Evolutionary conservation across 805 yeast genomes (phyloP).

Genomic region (Alloascoidea africana): DNA sequence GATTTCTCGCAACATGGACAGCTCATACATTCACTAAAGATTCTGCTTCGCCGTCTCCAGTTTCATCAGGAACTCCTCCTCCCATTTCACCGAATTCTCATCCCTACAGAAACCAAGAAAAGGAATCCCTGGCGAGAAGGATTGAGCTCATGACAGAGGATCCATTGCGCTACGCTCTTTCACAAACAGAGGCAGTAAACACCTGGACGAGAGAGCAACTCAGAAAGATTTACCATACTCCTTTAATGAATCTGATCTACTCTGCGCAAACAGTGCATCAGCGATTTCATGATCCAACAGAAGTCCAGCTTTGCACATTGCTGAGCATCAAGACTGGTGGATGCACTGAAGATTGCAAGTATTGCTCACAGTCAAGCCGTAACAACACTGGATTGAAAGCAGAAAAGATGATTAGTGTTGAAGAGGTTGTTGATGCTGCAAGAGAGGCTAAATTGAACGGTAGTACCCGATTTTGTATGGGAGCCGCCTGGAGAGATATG

Average conservation of each 20-base stretch:
- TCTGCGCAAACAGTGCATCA: constrained; percentile 54
- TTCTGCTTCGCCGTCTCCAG: neutral
- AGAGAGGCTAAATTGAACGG: constrained; percentile 53
- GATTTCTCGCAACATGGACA: constrained; percentile 1
- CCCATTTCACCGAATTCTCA: too few relatives aligned
- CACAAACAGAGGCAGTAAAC: constrained; percentile 17
- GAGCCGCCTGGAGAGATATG: constrained; percentile 87
- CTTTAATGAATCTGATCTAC: constrained; percentile 44
- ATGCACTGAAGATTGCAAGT: constrained; percentile 69
- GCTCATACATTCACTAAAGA: neutral
- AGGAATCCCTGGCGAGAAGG: too few relatives aligned
- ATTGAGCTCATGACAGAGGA: too few relatives aligned
- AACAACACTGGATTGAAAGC: constrained; percentile 63
- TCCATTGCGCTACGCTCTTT: constrained; percentile 15
- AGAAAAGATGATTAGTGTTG: constrained; percentile 43
- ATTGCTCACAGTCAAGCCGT: constrained; percentile 63
- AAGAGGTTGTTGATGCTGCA: constrained; percentile 51
- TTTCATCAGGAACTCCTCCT: neutral
- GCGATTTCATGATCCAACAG: constrained; percentile 46
- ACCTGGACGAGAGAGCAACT: constrained; percentile 51
- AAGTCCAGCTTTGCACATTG: constrained; percentile 64
- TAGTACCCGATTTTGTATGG: constrained; percentile 69
- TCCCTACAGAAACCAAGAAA: too few relatives aligned
- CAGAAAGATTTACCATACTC: constrained; percentile 44
- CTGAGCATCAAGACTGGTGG: constrained; percentile 70